Conservation (phyloP, 2,329 filamentous ascomycete genomes). For the Ophiocordyceps sinensis region DNA sequence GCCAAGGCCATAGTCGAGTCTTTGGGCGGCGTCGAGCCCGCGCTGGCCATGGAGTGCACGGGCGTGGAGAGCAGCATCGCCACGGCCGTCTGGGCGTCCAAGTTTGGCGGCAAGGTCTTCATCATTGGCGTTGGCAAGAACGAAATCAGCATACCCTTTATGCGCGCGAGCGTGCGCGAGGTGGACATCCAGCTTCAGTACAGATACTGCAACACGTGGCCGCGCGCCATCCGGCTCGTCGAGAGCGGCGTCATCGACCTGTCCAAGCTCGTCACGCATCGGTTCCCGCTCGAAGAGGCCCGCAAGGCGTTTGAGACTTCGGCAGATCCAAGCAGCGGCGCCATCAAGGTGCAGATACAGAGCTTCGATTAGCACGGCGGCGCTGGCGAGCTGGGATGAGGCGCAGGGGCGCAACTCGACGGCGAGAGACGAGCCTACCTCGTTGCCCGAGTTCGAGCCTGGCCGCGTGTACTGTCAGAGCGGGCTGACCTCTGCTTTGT, state of each 20-base stretch:
- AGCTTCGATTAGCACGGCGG: slow-evolving; percentile 24
- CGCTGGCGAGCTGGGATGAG: too few relatives aligned
- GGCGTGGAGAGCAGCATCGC: slow-evolving; percentile 83
- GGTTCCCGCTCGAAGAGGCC: slow-evolving; percentile 74
- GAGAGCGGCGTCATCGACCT: slow-evolving; percentile 74
- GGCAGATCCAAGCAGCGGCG: slow-evolving; percentile 73
- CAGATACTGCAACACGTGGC: slow-evolving; percentile 93
- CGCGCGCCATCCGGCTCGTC: slow-evolving; percentile 75
- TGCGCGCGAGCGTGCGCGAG: slow-evolving; percentile 79
- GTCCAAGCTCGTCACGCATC: slow-evolving; percentile 72
- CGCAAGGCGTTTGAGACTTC: slow-evolving; percentile 82
- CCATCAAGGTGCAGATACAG: slow-evolving; percentile 97
- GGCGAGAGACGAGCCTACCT: too few relatives aligned
- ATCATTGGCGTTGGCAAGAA: slow-evolving; percentile 92
- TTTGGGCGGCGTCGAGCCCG: slow-evolving; percentile 68
- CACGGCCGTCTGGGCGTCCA: slow-evolving; percentile 74
- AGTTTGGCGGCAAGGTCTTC: slow-evolving; percentile 95
- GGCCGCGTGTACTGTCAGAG: too few relatives aligned
- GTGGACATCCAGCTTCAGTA: slow-evolving; percentile 96
- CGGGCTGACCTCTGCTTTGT: too few relatives aligned
- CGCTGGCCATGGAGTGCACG: slow-evolving; percentile 80
- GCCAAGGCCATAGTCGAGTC: slow-evolving; percentile 51
- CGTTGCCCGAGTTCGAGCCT: too few relatives aligned
- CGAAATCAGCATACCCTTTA: slow-evolving; percentile 91
- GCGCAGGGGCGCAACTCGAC: too few relatives aligned